These are phyloP conservation scores for Penicillium herquei DNA, from an alignment of 495 filamentous ascomycete genomes.

Conservation along the genomic window DNA sequence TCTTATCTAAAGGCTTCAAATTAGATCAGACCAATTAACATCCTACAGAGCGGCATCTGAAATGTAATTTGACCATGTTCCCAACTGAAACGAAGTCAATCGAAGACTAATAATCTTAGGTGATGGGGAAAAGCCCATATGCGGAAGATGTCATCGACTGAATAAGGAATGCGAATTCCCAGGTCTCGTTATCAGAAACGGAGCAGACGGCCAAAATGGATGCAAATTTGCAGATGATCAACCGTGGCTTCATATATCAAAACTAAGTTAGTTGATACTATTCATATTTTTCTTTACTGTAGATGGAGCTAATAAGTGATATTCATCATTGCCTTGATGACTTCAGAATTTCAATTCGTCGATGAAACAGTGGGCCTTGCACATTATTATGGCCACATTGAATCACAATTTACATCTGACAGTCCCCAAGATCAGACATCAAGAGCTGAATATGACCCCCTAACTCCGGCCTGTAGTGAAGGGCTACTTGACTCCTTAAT, in stretches of 20 bases:
- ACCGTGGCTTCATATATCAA: neutral
- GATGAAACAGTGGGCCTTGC: conserved; percentile 5
- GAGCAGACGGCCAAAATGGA: neutral
- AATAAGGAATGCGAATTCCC: conserved; percentile 1
- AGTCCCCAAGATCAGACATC: neutral
- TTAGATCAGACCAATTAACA: neutral
- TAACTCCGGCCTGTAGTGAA: neutral
- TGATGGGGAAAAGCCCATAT: neutral
- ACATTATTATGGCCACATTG: conserved; percentile 2
- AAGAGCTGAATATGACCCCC: neutral
- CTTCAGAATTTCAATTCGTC: conserved; percentile 1
- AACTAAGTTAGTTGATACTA: too few relatives aligned
- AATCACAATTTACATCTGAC: neutral
- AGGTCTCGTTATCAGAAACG: neutral
- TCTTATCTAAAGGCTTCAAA: neutral
- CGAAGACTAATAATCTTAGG: neutral
- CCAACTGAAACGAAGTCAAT: too few relatives aligned
- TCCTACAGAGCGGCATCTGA: conserved; percentile 1
- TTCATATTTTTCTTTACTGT: too few relatives aligned
- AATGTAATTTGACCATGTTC: neutral
- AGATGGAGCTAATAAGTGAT: too few relatives aligned
- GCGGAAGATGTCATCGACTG: neutral
- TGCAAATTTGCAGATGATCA: neutral
- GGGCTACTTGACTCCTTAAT: too few relatives aligned
- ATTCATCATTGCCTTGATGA: too few relatives aligned